Evolutionary conservation across 2,329 filamentous ascomycete species (phyloP).

Genomic region (Hypomyces perniciosus): DNA sequence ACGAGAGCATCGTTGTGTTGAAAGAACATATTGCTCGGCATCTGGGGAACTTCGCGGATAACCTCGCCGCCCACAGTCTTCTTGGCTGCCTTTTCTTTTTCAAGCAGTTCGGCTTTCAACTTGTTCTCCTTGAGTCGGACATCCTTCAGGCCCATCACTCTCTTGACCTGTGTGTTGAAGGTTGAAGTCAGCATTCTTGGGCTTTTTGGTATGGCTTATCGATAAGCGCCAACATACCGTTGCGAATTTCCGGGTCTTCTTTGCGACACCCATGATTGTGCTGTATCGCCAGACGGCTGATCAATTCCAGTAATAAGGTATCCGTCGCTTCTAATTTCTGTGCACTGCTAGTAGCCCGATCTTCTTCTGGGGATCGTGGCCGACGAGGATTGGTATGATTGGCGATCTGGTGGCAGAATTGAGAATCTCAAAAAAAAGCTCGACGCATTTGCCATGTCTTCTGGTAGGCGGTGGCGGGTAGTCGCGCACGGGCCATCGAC

Average conservation of each 20-base stretch:
- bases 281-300: neutral
- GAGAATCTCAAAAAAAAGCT: slow-evolving; percentile 12
- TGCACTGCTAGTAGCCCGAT: too few species aligned
- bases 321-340: neutral
- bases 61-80: slow-evolving; percentile 54
- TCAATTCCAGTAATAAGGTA: neutral
- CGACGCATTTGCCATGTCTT: slow-evolving; percentile 10
- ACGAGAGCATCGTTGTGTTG: slow-evolving; percentile 80
- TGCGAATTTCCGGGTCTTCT: slow-evolving; percentile 89
- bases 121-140: slow-evolving; percentile 76
- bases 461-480: slow-evolving; percentile 22
- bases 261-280: slow-evolving; percentile 70
- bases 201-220: slow-evolving; percentile 23
- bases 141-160: slow-evolving; percentile 77
- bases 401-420: slow-evolving; percentile 1
- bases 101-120: slow-evolving; percentile 53
- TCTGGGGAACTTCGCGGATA: slow-evolving; percentile 74
- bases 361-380: neutral
- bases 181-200: neutral
- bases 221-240: slow-evolving; percentile 38
- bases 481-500: slow-evolving; percentile 24
- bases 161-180: slow-evolving; percentile 55
- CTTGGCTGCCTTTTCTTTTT: slow-evolving; percentile 52
- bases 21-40: slow-evolving; percentile 81
- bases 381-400: neutral